Conservation (phyloP, 2,329 filamentous ascomycete genomes). For the Gnomoniopsis smithogilvyi region DNA sequence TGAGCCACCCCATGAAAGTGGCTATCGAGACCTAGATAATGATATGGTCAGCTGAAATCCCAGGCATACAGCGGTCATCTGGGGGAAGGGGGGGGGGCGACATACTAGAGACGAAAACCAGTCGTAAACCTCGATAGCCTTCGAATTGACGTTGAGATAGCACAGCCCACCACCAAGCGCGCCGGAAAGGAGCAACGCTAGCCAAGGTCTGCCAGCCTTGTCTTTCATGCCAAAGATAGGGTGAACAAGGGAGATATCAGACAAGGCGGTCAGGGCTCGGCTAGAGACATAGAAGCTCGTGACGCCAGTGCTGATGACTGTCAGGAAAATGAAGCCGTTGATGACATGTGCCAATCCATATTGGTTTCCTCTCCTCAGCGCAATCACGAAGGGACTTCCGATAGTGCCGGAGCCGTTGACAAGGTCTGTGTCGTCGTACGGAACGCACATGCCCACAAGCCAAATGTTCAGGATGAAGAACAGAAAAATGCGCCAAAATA, state of each 20-base stretch:
- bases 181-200: constrained; percentile 26
- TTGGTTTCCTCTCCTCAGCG: constrained; percentile 26
- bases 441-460: constrained; percentile 33
- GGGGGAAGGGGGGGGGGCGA: too few species aligned
- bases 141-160: constrained; percentile 30
- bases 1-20: constrained; percentile 12
- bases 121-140: constrained; percentile 26
- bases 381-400: constrained; percentile 20
- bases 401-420: constrained; percentile 27
- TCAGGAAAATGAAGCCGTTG: constrained; percentile 32
- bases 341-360: constrained; percentile 27
- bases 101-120: constrained; percentile 31
- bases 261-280: constrained; percentile 29
- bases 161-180: constrained; percentile 29
- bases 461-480: constrained; percentile 33
- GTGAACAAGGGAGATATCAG: constrained; percentile 27
- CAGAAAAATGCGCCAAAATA: constrained; percentile 30
- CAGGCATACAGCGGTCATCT: too few species aligned
- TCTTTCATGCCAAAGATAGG: constrained; percentile 23
- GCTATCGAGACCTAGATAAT: constrained; percentile 3
- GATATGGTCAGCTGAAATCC: neutral
- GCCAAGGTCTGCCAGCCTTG: constrained; percentile 26
- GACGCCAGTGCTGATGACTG: constrained; percentile 31
- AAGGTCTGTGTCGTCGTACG: constrained; percentile 27
- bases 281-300: constrained; percentile 32